Conservation (phyloP, 306 rosid species). For the Trifolium repens region DNA sequence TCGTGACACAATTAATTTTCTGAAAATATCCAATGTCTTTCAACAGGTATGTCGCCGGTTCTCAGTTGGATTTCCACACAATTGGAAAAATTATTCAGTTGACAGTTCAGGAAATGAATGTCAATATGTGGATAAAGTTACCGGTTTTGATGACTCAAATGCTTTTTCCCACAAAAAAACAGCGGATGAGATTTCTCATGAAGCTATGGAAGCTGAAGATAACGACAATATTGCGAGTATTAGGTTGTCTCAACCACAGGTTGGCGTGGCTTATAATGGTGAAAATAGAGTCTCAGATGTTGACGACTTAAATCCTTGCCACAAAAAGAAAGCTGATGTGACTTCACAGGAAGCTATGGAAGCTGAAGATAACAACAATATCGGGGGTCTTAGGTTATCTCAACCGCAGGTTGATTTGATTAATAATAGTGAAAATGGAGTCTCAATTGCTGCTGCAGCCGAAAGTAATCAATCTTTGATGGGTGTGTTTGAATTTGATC, state of each 20-base stretch:
- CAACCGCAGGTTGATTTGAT: constrained; percentile 17
- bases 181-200: background rate
- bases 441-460: constrained; percentile 23
- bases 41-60: constrained; percentile 62
- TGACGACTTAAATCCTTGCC: background rate
- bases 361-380: background rate
- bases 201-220: constrained; percentile 17
- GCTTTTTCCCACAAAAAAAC: constrained; percentile 20
- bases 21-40: background rate
- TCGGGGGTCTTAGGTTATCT: background rate
- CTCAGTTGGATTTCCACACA: constrained; percentile 72
- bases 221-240: background rate
- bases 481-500: constrained; percentile 5
- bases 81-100: constrained; percentile 64
- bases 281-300: constrained; percentile 25
- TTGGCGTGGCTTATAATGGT: constrained; percentile 18
- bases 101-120: constrained; percentile 28
- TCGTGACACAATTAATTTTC: background rate
- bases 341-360: background rate
- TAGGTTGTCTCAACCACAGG: constrained; percentile 7
- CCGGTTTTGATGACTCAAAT: constrained; percentile 42
- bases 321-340: background rate
- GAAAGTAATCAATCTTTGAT: constrained; percentile 5
- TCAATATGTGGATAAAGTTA: constrained; percentile 24
- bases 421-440: constrained; percentile 30